Base-by-base conservation (phyloP, 345 rosid species). In the Murraya paniculata region DNA sequence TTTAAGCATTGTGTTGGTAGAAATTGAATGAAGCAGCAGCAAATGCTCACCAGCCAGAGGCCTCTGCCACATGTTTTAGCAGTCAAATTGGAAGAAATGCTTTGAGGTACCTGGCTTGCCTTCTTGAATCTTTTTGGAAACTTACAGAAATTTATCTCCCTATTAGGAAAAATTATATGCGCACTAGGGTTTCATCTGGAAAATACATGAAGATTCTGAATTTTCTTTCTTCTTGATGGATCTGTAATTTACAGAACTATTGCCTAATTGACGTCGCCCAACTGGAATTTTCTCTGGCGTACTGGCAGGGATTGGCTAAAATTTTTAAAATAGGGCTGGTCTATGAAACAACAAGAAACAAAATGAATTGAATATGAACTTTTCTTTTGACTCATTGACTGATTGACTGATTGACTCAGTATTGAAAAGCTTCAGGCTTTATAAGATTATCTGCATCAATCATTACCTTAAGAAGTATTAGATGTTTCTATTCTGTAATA, bases 11-110 rank as follows among this genome's bases (percentile, higher is more conserved):
- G 48, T 88, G 73, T 84, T 82, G 81, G 77, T 86, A 96, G 98
- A 94, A 94, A 92, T 82, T 92, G 79, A 88, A 89, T 72, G 95
- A 88, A 87, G 89, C 85, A 57, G 87, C 90, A 56, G 30, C 68
- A 75, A 84, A 85, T 65, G 16, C 11, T 73, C 10, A 8, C 57
- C 87, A 71, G 72, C 73, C 88, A 45, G 89, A 88, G 67, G 80
- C 81, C 33, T 77, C 91, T 73, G 68, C 81, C 67, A 68, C 91
- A 76, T 83, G 81, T 80, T 80, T 85, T 58, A 73, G 83, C 77
- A 64, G 78, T 84, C 85, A 86, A 69, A 84, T 74, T 64, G 85
- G 81, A 83, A 80, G 59, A 68, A 77, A 81, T 79, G 83, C 87
- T 69, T 80, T 73, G 57, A 85, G 95, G 97, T 92, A 31, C 33